A percentile compares a stretch with the other conserved stretches of the same genome.
Conservation (phyloP, 1,284 basidiomycete genomes). For the Peniophora sp. region DNA sequence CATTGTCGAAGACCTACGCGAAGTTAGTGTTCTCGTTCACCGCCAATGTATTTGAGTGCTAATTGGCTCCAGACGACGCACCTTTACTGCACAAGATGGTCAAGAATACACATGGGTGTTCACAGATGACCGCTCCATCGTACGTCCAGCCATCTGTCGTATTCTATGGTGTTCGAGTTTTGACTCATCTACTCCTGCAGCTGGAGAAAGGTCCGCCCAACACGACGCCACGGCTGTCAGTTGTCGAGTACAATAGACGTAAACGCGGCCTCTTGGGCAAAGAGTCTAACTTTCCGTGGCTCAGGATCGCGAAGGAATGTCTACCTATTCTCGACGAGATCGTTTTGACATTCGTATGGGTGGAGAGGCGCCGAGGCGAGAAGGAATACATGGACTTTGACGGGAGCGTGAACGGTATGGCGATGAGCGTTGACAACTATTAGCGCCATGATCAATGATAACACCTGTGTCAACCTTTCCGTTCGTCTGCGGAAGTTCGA, state of each 20-base stretch:
- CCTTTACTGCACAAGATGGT: not conserved
- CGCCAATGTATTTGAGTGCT: not conserved
- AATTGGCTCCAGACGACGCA: not conserved
- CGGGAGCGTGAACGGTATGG: too few relatives aligned
- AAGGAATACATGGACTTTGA: too few relatives aligned
- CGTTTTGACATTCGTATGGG: slow-evolving; percentile 4
- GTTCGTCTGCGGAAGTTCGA: too few relatives aligned
- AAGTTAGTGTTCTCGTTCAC: not conserved
- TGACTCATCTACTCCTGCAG: not conserved
- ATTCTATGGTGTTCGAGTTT: too few relatives aligned
- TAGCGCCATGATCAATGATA: too few relatives aligned
- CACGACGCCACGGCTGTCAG: not conserved
- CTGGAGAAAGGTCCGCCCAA: not conserved
- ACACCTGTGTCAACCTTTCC: too few relatives aligned
- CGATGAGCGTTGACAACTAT: too few relatives aligned
- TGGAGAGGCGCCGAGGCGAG: slow-evolving; percentile 1
- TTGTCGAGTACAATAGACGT: not conserved
- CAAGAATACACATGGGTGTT: not conserved
- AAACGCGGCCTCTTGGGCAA: not conserved
- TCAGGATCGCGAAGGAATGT: not conserved
- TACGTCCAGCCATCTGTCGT: not conserved
- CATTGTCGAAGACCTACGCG: not conserved
- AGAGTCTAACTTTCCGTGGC: not conserved
- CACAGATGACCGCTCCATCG: not conserved
- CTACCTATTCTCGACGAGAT: slow-evolving; percentile 1